Evolutionary conservation across 2,329 filamentous ascomycete species (phyloP).

Genomic region (Neospermospora avenae): DNA sequence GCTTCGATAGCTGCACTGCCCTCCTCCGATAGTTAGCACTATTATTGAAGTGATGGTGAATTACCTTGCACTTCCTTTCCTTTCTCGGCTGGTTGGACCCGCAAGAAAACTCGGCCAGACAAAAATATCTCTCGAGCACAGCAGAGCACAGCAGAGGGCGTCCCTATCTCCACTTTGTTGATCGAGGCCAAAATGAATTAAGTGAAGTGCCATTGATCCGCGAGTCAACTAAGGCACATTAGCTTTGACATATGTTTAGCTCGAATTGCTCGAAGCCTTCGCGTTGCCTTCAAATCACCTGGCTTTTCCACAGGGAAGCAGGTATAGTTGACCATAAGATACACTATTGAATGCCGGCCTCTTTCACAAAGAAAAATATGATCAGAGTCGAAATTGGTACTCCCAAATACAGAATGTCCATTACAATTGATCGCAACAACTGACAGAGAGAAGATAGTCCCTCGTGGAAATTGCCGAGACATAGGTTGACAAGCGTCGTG

Average conservation of each 20-base stretch:
- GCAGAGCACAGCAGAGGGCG: not conserved
- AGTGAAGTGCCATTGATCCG: not conserved
- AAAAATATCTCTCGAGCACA: not conserved
- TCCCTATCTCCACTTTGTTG: not conserved
- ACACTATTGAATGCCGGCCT: too few species aligned
- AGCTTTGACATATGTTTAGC: not conserved
- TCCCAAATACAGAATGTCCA: too few species aligned
- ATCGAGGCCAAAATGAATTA: not conserved
- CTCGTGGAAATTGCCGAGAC: too few species aligned
- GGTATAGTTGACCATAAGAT: too few species aligned
- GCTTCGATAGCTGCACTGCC: too few species aligned
- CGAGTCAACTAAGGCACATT: not conserved
- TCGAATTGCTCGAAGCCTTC: not conserved
- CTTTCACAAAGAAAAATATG: too few species aligned
- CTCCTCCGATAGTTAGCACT: not conserved
- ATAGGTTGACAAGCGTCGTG: too few species aligned
- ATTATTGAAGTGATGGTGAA: not conserved
- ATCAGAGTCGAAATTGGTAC: too few species aligned
- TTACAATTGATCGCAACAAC: too few species aligned
- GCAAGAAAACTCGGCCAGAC: not conserved
- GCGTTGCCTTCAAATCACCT: not conserved
- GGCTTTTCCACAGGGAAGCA: too few species aligned
- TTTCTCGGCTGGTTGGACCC: not conserved
- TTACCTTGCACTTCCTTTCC: not conserved
- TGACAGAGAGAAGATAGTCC: too few species aligned